A percentile compares a stretch with the other conserved stretches of the same genome.
Conservation (phyloP, 257 asterid species). For the Capsicum baccatum region DNA sequence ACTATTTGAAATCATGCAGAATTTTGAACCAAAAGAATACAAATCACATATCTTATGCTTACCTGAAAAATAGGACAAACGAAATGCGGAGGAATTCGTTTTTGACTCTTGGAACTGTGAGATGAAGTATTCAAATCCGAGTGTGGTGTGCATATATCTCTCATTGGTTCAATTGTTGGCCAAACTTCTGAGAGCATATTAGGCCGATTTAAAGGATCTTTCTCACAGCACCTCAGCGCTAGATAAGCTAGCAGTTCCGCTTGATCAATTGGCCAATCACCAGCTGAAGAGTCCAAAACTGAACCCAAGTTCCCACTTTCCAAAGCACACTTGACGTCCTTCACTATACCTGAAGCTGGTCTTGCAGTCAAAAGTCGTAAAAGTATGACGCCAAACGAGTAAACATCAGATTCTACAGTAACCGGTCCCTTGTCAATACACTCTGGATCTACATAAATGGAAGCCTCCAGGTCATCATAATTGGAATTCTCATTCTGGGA, state of each 20-base stretch:
- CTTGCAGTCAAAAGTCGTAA: conserved; percentile 72
- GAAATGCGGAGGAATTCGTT: conserved; percentile 73
- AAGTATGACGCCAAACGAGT: conserved; percentile 74
- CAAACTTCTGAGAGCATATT: conserved; percentile 62
- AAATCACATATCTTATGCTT: conserved; percentile 4
- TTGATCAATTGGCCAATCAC: conserved; percentile 78
- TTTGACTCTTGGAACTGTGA: conserved; percentile 50
- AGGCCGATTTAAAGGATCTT: conserved; percentile 55
- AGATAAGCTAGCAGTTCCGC: conserved; percentile 56
- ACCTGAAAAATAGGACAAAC: conserved; percentile 93
- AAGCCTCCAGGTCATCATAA: conserved; percentile 47
- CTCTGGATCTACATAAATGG: conserved; percentile 63
- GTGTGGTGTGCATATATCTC: conserved; percentile 45
- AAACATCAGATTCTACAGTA: conserved; percentile 76
- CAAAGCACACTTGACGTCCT: conserved; percentile 73
- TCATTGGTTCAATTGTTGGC: conserved; percentile 66
- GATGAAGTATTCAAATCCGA: conserved; percentile 42
- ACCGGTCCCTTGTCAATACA: conserved; percentile 46
- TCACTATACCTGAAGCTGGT: conserved; percentile 56
- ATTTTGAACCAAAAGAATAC: background rate
- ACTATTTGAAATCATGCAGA: conserved; percentile 7
- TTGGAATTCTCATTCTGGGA: conserved; percentile 39
- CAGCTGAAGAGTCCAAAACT: conserved; percentile 74
- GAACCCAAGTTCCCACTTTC: conserved; percentile 59
- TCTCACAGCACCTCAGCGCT: conserved; percentile 78